A percentile compares a stretch with the other conserved stretches of the same genome.
phyloP scores from a whole-genome alignment of 805 yeast species.

The Lachancea sp. region DNA sequence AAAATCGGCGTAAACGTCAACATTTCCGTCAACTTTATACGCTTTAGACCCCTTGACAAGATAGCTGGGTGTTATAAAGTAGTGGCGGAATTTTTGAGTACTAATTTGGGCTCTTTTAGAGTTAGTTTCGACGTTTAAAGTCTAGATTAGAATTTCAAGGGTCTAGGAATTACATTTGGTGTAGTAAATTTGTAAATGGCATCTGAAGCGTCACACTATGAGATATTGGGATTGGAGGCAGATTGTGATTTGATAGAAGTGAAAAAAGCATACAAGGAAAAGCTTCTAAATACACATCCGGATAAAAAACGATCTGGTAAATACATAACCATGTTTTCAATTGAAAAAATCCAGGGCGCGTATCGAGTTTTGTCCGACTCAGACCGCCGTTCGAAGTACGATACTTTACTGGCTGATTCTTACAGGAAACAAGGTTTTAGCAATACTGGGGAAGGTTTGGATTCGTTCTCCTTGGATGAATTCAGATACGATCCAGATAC shows the following conservation, averaged over 20 bases:
- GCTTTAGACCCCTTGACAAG: too few species aligned
- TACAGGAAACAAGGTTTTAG: conserved; percentile 32
- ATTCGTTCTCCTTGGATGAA: conserved; percentile 57
- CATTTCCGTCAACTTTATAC: too few species aligned
- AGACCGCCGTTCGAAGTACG: conserved; percentile 43
- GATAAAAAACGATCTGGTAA: conserved; percentile 46
- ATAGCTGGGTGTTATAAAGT: too few species aligned
- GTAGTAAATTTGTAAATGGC: background rate
- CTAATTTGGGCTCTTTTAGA: too few species aligned
- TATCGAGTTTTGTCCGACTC: conserved; percentile 48
- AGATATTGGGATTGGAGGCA: conserved; percentile 46
- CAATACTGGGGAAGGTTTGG: conserved; percentile 60
- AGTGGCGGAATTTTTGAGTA: too few species aligned
- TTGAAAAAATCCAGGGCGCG: conserved; percentile 55
- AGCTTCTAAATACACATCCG: conserved; percentile 66
- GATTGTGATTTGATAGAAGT: conserved; percentile 39
- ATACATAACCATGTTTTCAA: background rate
- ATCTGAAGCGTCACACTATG: conserved; percentile 41
- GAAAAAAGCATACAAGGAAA: conserved; percentile 55
- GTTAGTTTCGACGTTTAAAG: too few species aligned
- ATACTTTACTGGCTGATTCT: conserved; percentile 36
- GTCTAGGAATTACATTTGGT: too few species aligned
- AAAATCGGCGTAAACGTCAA: too few species aligned
- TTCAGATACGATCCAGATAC: conserved; percentile 40
- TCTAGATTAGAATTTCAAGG: too few species aligned